Base-by-base conservation (phyloP, 306 rosid species). In the Malus orientalis region DNA sequence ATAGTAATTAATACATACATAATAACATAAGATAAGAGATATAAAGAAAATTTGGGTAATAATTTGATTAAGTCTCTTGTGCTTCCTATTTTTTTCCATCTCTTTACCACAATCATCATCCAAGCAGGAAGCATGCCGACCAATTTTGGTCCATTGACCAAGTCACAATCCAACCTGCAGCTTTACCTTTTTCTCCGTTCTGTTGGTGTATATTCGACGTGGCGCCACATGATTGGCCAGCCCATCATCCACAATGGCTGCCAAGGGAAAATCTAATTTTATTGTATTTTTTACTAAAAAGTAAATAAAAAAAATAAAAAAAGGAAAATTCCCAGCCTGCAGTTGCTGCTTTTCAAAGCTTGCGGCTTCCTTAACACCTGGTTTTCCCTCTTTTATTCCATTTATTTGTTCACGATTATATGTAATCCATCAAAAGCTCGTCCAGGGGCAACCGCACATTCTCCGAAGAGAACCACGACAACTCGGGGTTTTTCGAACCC, bases 401-500 rank as follows among this genome's bases (percentile, higher is more conserved):
- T 40, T 63, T 15, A 51, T 51, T 51, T 51, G 55, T 51, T 51
- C 42, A 42, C 42, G 18, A 51, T 4, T 45, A 49, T 36, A 65
- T 66, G 53, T 68, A 40, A 22, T 22, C 10, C n/a, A 80, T 84
- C 87, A 78, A 80, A 74, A 83, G 86, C 6, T 82, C 94, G 62
- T 82, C 86, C 0, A 84, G 78, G 78, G 85, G 85, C 8, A 68
- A 78, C 70, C 81, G 71, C 2, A 62, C 82, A 11, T 81, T 90
- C 75, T 19, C 80, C 1, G 88, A 88, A 7, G 90, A 84, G 63
- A 67, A 36, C 0, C 78, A 86, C 14, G 83, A 77, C n/a, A 58
- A 74, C 11, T 74, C 75, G 9, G 81, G 81, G 71, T 8, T 11
- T 77, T 76, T 0, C 25, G 18, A 22, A 15, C 58, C 63, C 78